Base-by-base conservation (phyloP, 345 rosid species). In the Syzygium aromaticum region DNA sequence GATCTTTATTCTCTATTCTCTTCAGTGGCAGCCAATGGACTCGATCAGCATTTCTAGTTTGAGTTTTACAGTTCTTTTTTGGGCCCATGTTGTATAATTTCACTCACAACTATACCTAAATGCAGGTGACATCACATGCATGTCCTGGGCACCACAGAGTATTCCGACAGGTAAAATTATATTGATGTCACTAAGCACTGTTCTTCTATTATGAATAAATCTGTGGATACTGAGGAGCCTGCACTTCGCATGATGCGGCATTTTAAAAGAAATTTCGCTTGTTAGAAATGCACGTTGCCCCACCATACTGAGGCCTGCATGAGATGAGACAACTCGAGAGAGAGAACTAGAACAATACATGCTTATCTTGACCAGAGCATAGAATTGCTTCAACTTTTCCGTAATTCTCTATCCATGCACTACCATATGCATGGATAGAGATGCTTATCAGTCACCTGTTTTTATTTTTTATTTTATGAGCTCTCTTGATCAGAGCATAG, bases 41-140 rank as follows among this genome's bases (percentile, higher is more conserved):
- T 38, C 38, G 9, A 73, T 73, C 25, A 73, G 82, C 82, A 73
- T 73, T 73, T 27, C 82, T 73, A 73, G 82, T 73, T 73, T 38
- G 82, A 73, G 82, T 73, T 73, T 19, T 40, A 73, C 49, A 19
- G 33, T 40, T 52, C 33, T 54, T 59, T 51, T 11, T 51, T 12
- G 27, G 49, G 51, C 46, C 43, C 21, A 51, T 51, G 46, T 73
- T 38, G 12, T 73, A 23, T 19, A 59, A 38, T 51, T 28, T 83
- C 27, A 33, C 54, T 87, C 88, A 59, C 89, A 73, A 16, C 51
- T 23, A 28, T 51, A 14, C 53, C 82, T 51, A 86, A 28, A 57
- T 92, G 94, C 94, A 98, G 98, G 97, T 90, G 96, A 95, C 57
- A 95, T 98, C 87, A 98, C 97, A 64, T 91, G 96, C 93, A 90